Conservation (phyloP, 495 filamentous ascomycete species). For the Friedmanniomyces endolithicus region DNA sequence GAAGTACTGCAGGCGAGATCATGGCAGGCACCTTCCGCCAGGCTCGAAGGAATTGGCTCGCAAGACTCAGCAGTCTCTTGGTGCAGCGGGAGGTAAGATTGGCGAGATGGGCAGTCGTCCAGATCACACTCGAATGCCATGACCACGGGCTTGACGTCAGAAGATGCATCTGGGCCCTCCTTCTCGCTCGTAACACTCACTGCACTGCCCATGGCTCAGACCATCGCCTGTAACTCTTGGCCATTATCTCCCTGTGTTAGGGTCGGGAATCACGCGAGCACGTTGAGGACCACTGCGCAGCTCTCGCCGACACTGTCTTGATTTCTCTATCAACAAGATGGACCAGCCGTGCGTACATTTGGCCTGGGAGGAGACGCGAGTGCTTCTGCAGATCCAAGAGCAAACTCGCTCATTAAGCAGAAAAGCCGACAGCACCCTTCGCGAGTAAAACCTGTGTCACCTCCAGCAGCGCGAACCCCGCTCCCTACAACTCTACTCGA, state of each 20-base stretch:
- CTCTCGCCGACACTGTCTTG: conserved; percentile 92
- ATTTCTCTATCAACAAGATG: no score
- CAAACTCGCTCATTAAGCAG: conserved; percentile 34
- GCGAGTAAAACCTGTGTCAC: conserved; percentile 25
- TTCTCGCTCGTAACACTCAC: conserved; percentile 43
- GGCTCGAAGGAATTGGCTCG: conserved; percentile 40
- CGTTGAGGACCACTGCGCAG: conserved; percentile 61
- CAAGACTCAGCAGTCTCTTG: background rate
- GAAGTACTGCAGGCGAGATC: conserved; percentile 45
- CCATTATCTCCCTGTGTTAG: conserved; percentile 51
- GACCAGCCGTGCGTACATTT: no score
- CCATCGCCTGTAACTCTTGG: conserved; percentile 53
- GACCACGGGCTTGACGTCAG: conserved; percentile 53
- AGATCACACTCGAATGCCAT: conserved; percentile 46
- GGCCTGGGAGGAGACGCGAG: no score
- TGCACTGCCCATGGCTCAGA: conserved; percentile 48
- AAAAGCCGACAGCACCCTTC: conserved; percentile 27
- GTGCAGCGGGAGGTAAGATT: conserved; percentile 4
- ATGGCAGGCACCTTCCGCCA: conserved; percentile 61
- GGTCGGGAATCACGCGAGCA: conserved; percentile 46
- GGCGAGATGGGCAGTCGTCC: conserved; percentile 49
- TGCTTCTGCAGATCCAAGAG: conserved; percentile 42
- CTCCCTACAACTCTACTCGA: no score
- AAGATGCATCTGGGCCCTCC: conserved; percentile 55
- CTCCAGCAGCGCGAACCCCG: background rate